Percentiles rank a stretch among this genome's conserved stretches.
These are phyloP conservation scores for Cnidoscolus chayamansa DNA, from an alignment of 441 rosid species.

Conservation along the genomic window DNA sequence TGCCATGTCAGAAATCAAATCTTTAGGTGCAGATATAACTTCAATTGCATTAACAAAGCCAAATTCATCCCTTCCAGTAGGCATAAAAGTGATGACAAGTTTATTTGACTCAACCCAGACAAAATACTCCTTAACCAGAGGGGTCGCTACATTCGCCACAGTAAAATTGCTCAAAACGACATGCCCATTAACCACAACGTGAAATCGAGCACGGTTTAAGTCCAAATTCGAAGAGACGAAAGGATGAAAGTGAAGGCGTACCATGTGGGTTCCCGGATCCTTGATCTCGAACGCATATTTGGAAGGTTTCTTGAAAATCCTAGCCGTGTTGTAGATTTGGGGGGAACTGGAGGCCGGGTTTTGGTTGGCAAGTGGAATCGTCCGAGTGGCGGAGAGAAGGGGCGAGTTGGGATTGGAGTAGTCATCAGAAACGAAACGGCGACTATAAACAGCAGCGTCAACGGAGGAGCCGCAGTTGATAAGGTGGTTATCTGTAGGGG, in stretches of 20 bases:
- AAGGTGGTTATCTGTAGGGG: slow-evolving; percentile 61
- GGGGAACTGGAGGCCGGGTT: slow-evolving; percentile 25
- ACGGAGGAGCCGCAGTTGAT: slow-evolving; percentile 62
- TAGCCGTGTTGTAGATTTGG: slow-evolving; percentile 54
- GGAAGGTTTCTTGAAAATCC: slow-evolving; percentile 50
- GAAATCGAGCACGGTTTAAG: slow-evolving; percentile 41
- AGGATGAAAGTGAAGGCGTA: slow-evolving; percentile 61
- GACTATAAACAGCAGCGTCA: slow-evolving; percentile 49
- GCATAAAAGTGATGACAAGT: slow-evolving; percentile 53
- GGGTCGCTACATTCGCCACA: slow-evolving; percentile 24
- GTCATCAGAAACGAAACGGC: slow-evolving; percentile 50
- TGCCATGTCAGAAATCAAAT: slow-evolving; percentile 63
- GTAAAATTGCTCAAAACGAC: slow-evolving; percentile 62
- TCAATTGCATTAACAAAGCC: slow-evolving; percentile 82
- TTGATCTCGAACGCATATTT: slow-evolving; percentile 52
- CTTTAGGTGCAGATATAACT: slow-evolving; percentile 80
- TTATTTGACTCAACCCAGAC: slow-evolving; percentile 45
- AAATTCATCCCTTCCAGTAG: slow-evolving; percentile 39
- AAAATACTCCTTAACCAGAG: slow-evolving; percentile 62
- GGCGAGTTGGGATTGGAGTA: slow-evolving; percentile 25
- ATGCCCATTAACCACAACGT: slow-evolving; percentile 54
- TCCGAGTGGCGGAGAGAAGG: slow-evolving; percentile 28
- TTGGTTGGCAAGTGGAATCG: slow-evolving; percentile 34
- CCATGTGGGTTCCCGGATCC: slow-evolving; percentile 58
- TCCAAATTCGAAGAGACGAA: slow-evolving; percentile 41